Percentiles rank a stretch among this genome's conserved stretches.
Evolutionary conservation across 768 basidiomycete genomes (phyloP).

Genomic region (Boletus rufocinnamomeus): DNA sequence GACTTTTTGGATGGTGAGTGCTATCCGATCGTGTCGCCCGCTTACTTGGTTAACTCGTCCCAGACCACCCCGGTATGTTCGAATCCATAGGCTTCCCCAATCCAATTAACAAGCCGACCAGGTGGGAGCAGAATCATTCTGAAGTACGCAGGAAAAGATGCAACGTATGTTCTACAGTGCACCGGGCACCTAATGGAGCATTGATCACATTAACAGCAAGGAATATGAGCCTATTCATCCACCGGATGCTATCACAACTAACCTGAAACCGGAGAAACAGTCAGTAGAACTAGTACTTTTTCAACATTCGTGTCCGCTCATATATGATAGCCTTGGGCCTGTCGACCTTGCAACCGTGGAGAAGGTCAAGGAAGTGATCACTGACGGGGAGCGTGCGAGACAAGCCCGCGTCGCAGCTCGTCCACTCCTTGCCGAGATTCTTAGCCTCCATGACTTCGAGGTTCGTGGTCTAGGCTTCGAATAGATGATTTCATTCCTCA

Average conservation of each 20-base stretch:
- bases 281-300: conserved; percentile 33
- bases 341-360: conserved; percentile 71
- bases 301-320: conserved; percentile 2
- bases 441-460: conserved; percentile 96
- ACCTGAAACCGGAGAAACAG: conserved; percentile 87
- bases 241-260: conserved; percentile 72
- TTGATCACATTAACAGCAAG: conserved; percentile 41
- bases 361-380: conserved; percentile 60
- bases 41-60: neutral
- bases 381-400: conserved; percentile 71
- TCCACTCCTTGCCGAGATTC: conserved; percentile 74
- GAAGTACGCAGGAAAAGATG: conserved; percentile 88
- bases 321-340: conserved; percentile 57
- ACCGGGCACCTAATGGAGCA: neutral
- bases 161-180: conserved; percentile 57
- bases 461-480: conserved; percentile 36
- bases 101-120: conserved; percentile 22
- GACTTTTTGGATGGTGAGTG: conserved; percentile 70
- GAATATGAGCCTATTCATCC: conserved; percentile 93
- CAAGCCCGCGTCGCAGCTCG: conserved; percentile 60
- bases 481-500: conserved; percentile 12
- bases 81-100: neutral
- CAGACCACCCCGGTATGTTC: conserved; percentile 64
- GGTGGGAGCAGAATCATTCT: conserved; percentile 85
- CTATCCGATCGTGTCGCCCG: neutral